phyloP scores from a whole-genome alignment of 495 filamentous ascomycete species.

The Chaetomidium leptoderma region DNA sequence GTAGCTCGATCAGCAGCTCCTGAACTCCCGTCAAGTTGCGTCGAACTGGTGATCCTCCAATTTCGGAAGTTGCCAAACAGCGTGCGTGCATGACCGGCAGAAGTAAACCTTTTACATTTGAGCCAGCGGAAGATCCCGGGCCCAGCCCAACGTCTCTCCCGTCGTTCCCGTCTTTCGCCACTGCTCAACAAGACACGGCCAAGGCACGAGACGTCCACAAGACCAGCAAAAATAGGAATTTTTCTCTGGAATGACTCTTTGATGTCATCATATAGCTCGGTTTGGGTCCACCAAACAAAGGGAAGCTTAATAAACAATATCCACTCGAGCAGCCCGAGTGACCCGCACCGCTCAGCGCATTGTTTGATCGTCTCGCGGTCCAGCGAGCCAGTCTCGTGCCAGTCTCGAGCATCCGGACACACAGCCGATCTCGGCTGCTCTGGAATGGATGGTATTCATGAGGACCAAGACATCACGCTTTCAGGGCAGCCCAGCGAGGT shows the following conservation, averaged over 20 bases:
- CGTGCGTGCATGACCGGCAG: neutral
- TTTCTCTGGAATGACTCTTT: neutral
- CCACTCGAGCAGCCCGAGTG: neutral
- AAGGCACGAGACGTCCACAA: constrained; percentile 8
- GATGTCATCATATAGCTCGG: neutral
- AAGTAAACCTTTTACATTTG: neutral
- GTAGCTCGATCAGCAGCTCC: neutral
- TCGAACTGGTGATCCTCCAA: neutral
- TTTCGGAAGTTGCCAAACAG: neutral
- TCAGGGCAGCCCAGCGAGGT: neutral
- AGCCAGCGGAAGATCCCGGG: neutral
- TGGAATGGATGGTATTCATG: neutral
- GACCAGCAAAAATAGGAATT: neutral
- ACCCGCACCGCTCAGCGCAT: constrained; percentile 6
- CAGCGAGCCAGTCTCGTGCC: neutral
- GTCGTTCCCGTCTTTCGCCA: neutral
- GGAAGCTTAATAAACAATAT: neutral
- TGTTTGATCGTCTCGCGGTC: constrained; percentile 2
- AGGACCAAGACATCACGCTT: neutral
- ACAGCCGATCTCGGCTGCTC: neutral
- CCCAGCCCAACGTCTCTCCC: constrained; percentile 4
- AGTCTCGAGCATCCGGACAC: too few species aligned
- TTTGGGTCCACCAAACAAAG: neutral
- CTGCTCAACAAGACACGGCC: constrained; percentile 4
- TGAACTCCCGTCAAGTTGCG: neutral